Base-by-base conservation (phyloP, 2,329 filamentous ascomycete genomes). In the Trichoderma atroviride region DNA sequence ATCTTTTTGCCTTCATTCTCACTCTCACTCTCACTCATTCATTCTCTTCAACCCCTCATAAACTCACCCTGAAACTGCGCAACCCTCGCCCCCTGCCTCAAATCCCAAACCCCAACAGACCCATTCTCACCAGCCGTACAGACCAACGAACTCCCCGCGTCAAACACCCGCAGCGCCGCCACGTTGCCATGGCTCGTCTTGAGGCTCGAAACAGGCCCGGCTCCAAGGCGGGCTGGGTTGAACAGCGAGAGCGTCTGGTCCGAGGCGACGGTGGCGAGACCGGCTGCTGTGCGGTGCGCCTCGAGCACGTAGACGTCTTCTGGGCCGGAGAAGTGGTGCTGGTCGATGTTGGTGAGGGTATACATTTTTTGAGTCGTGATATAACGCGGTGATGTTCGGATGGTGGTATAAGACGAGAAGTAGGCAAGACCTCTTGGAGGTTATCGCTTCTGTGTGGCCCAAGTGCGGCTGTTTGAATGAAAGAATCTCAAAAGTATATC, bases 61-160 rank as follows among this genome's bases (percentile, higher is more conserved):
- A 37, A 27, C 83, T 73, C 79, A 87, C 80, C 83, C 74, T 77
- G 78, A 77, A 84, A 83, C 71, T 81, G 80, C 10, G 82, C 79
- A 6, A 83, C 83, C 68, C 80, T 78, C 4, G 81, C 81, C 35
- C 75, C 75, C 37, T 79, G 81, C 70, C 90, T 84, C 72, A 89
- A 75, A 80, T 93, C 91, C 88, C 89, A 91, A 59, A 91, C 79
- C 0, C 82, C 85, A 13, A 93, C 85, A 10, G 83, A 82, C 9
- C 92, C 92, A 76, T 94, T 89, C 77, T 91, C 87, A 58, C 92
- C 92, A 0, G 91, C 87, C 0, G 92, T 94, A 70, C 87, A 88
- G 6, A 93, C 82, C 24, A 89, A 76, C 5, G 84, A 84, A 33
- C 83, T 83, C 24, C 78, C 79, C 5, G 79, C 80, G 70, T 87